Evolutionary conservation across 768 basidiomycete genomes (phyloP).

Genomic region (Termitomyces sp.): DNA sequence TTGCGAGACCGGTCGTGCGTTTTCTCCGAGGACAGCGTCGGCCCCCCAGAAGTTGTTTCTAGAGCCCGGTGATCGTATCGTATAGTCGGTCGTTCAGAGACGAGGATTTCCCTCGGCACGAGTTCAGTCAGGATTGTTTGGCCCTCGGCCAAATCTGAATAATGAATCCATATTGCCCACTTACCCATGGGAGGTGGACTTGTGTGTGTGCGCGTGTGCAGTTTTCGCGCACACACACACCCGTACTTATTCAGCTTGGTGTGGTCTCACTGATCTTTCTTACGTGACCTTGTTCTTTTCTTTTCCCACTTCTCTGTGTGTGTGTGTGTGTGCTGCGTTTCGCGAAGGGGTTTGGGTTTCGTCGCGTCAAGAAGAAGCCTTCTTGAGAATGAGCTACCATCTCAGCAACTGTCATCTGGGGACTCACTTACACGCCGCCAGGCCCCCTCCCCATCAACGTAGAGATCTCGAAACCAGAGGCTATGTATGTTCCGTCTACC

Average conservation of each 20-base stretch:
- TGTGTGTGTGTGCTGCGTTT: background rate
- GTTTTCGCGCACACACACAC: no score
- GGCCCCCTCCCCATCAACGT: no score
- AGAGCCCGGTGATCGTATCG: background rate
- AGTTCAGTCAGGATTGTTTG: background rate
- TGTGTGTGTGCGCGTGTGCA: no score
- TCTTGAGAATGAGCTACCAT: background rate
- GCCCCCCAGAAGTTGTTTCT: no score
- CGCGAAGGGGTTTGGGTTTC: no score
- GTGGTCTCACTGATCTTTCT: background rate
- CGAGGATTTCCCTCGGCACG: background rate
- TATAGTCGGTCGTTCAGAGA: background rate
- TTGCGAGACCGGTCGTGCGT: no score
- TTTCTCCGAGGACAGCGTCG: background rate
- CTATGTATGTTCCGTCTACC: conserved; percentile 3
- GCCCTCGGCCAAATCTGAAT: no score
- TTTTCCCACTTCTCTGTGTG: background rate
- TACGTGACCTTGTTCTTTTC: background rate
- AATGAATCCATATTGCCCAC: no score
- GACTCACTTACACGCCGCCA: background rate
- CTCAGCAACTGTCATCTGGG: background rate
- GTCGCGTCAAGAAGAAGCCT: background rate
- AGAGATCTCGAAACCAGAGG: background rate
- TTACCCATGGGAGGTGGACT: no score
- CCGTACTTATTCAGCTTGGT: no score